phyloP scores from a whole-genome alignment of 805 yeast genomes.

The Ascoidea rubescens region DNA sequence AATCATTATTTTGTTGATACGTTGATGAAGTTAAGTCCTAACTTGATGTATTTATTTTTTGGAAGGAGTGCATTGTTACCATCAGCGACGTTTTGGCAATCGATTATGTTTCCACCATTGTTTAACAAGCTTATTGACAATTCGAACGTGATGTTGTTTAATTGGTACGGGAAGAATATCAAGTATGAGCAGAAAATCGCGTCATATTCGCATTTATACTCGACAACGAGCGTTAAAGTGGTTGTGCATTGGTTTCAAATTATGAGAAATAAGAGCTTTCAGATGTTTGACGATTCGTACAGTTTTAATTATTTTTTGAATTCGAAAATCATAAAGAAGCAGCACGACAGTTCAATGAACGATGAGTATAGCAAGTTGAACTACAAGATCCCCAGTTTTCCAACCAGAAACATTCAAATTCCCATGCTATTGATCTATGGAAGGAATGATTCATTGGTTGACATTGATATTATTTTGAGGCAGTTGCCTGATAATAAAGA shows the following conservation, averaged over 20 bases:
- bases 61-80: constrained; percentile 67
- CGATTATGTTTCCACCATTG: constrained; percentile 61
- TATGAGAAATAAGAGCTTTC: constrained; percentile 61
- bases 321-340: neutral
- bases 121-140: constrained; percentile 60
- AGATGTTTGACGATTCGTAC: constrained; percentile 69
- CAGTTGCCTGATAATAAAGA: constrained; percentile 41
- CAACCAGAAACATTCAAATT: constrained; percentile 49
- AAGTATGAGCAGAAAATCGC: constrained; percentile 57
- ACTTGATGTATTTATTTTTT: constrained; percentile 53
- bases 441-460: constrained; percentile 69
- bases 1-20: constrained; percentile 65
- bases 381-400: constrained; percentile 40
- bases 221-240: constrained; percentile 81
- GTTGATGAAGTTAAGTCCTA: constrained; percentile 64
- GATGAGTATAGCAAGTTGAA: constrained; percentile 14
- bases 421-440: constrained; percentile 80
- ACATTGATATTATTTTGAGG: constrained; percentile 56
- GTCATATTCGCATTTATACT: constrained; percentile 78
- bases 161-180: constrained; percentile 72
- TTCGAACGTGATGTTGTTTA: constrained; percentile 53
- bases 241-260: constrained; percentile 97
- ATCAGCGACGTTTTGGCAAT: constrained; percentile 62
- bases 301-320: constrained; percentile 6
- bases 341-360: constrained; percentile 13